Percentiles rank a stretch among this genome's conserved stretches.
Evolutionary conservation across 2,329 filamentous ascomycete species (phyloP).

Genomic region (Lizonia empirigonia): DNA sequence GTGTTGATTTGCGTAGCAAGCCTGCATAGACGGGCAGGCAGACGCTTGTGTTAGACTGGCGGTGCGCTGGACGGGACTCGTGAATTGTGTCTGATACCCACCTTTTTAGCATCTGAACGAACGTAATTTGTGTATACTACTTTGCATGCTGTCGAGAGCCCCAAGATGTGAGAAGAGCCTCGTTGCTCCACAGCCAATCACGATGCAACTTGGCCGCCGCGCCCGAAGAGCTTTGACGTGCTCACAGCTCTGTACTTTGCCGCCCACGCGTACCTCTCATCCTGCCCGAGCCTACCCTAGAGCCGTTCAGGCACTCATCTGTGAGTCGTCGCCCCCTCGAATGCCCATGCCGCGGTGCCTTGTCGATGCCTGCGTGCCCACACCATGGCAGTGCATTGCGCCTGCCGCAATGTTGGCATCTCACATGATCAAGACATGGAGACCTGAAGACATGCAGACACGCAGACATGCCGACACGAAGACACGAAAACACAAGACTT

Average conservation of each 20-base stretch:
- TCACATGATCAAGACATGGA: too few species aligned
- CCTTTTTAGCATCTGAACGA: neutral
- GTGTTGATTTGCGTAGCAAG: neutral
- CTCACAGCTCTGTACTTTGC: slow-evolving; percentile 15
- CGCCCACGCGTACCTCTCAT: slow-evolving; percentile 19
- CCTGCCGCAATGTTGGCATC: neutral
- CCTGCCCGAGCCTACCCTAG: slow-evolving; percentile 11
- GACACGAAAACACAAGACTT: too few species aligned
- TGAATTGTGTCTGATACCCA: neutral
- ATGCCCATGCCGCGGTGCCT: neutral
- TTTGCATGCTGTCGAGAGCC: neutral
- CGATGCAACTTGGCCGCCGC: neutral
- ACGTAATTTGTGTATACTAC: neutral
- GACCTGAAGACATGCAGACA: too few species aligned
- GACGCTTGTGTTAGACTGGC: neutral
- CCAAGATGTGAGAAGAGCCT: neutral
- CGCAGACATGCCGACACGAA: too few species aligned
- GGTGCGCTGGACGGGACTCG: too few species aligned
- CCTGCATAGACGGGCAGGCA: neutral
- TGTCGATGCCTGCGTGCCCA: neutral
- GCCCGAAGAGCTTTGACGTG: neutral
- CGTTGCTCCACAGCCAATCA: slow-evolving; percentile 12
- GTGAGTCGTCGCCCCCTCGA: slow-evolving; percentile 10
- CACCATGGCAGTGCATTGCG: neutral
- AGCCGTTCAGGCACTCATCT: slow-evolving; percentile 9